Evolutionary conservation across 78 protist genomes (phyloP).

Genomic region (Fonticula alba): DNA sequence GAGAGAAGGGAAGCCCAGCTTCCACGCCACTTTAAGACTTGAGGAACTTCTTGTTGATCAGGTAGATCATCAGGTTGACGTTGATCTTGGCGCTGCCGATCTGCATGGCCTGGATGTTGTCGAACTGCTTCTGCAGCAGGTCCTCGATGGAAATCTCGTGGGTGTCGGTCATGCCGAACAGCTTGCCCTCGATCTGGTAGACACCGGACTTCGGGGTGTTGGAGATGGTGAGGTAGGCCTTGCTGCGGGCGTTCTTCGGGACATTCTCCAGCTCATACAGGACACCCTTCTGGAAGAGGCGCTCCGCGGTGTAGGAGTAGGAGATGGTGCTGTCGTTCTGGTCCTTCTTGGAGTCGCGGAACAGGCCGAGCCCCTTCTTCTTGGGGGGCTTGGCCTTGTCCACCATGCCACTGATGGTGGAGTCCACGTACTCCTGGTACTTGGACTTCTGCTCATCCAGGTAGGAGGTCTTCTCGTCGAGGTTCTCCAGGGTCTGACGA

Average conservation of each 20-base stretch:
- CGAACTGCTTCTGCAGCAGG: slow-evolving; percentile 13
- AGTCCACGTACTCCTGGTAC: not conserved
- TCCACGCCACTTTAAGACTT: too few relatives aligned
- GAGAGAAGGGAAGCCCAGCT: too few relatives aligned
- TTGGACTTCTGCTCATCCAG: not conserved
- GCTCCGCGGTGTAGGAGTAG: not conserved
- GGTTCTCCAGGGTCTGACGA: not conserved
- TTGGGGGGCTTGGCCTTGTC: slow-evolving; percentile 1
- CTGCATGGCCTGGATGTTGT: not conserved
- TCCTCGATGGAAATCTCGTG: not conserved
- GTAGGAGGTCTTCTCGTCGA: not conserved
- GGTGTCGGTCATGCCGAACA: not conserved
- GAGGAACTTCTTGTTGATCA: slow-evolving; percentile 10
- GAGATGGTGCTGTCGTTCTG: not conserved
- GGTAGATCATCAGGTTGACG: slow-evolving; percentile 12
- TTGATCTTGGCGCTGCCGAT: not conserved
- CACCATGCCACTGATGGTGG: not conserved
- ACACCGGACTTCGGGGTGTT: slow-evolving; percentile 4
- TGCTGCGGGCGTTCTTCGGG: not conserved
- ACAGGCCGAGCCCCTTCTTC: not conserved
- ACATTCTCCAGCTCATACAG: not conserved
- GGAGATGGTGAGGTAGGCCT: not conserved
- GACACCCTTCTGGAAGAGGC: slow-evolving; percentile 1
- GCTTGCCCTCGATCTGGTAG: not conserved
- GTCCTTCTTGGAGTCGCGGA: too few relatives aligned